phyloP scores from a whole-genome alignment of 2,329 filamentous ascomycete genomes.

The Scytalidium lignicola region DNA sequence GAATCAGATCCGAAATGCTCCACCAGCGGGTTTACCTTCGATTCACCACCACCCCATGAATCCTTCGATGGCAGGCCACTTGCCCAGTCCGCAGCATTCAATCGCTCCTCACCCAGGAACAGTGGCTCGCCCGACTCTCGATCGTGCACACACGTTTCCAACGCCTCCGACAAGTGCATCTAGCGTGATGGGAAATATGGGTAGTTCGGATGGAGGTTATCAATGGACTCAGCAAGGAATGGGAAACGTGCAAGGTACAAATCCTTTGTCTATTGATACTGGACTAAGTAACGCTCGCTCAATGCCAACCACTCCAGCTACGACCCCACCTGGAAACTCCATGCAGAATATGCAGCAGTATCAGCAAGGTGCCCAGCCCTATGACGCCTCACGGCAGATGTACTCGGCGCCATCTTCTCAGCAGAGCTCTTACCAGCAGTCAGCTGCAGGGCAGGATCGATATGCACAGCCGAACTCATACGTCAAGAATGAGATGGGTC shows the following conservation, averaged over 20 bases:
- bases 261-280: constrained; percentile 77
- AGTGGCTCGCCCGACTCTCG: constrained; percentile 69
- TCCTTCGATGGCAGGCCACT: constrained; percentile 49
- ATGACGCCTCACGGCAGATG: constrained; percentile 72
- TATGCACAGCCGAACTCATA: constrained; percentile 60
- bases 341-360: constrained; percentile 79
- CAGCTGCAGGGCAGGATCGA: constrained; percentile 54
- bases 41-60: constrained; percentile 65
- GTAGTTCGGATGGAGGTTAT: constrained; percentile 67
- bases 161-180: constrained; percentile 93
- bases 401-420: constrained; percentile 66
- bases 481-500: constrained; percentile 84
- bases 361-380: constrained; percentile 59
- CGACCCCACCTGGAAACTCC: constrained; percentile 74
- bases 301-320: constrained; percentile 86
- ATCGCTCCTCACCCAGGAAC: constrained; percentile 61
- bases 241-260: constrained; percentile 55
- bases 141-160: constrained; percentile 87
- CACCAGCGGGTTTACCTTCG: constrained; percentile 57
- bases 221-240: constrained; percentile 69
- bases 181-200: constrained; percentile 70
- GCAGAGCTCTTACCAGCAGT: constrained; percentile 65
- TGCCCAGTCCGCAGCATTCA: constrained; percentile 44
- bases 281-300: constrained; percentile 73
- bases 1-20: constrained; percentile 57